Conservation (phyloP, 371 early-diverging fungal genomes). For the Rhizopus stolonifer region DNA sequence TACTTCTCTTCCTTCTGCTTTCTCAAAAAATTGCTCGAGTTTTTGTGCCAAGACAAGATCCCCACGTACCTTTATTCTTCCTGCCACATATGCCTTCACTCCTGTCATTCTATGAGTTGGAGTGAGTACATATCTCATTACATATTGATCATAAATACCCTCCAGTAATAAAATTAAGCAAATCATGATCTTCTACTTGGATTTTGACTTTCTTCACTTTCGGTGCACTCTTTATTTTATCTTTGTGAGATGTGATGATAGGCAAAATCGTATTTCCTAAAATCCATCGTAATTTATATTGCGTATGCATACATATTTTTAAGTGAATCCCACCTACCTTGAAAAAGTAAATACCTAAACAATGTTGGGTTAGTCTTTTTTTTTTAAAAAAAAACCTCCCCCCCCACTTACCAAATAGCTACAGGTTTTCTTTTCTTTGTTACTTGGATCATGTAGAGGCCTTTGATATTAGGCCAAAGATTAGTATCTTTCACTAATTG, state of each 20-base stretch:
- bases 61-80: slow-evolving; percentile 40
- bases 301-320: background rate
- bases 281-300: background rate
- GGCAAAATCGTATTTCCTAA: slow-evolving; percentile 27
- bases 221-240: slow-evolving; percentile 19
- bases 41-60: slow-evolving; percentile 42
- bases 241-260: slow-evolving; percentile 30
- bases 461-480: slow-evolving; percentile 46
- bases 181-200: slow-evolving; percentile 42
- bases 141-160: slow-evolving; percentile 24
- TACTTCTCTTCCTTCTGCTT: slow-evolving; percentile 43
- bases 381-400: too few relatives aligned
- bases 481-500: slow-evolving; percentile 33
- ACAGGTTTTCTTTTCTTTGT: slow-evolving; percentile 31
- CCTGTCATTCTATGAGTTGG: slow-evolving; percentile 32
- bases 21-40: slow-evolving; percentile 44
- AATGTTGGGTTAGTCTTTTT: background rate
- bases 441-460: slow-evolving; percentile 36
- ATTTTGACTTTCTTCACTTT: slow-evolving; percentile 39
- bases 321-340: slow-evolving; percentile 20
- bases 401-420: slow-evolving; percentile 42
- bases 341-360: slow-evolving; percentile 34
- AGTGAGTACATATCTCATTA: background rate
- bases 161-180: slow-evolving; percentile 46
- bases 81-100: slow-evolving; percentile 42